phyloP scores from a whole-genome alignment of 1,284 basidiomycete genomes.

The Anthracocystis walkeri region DNA sequence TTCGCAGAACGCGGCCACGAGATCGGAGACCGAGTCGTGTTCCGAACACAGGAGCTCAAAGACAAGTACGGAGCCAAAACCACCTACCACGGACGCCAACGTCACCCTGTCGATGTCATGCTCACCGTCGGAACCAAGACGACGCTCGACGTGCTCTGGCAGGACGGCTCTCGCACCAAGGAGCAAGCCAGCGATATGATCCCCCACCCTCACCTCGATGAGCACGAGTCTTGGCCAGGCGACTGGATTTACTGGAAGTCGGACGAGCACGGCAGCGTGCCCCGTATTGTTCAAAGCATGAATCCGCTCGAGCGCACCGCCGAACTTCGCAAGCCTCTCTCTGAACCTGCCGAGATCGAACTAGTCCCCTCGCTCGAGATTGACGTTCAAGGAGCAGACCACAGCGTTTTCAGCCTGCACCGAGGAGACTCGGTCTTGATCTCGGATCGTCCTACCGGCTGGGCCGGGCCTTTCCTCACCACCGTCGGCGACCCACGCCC shows the following conservation, averaged over 20 bases:
- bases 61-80: slow-evolving; percentile 45
- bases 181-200: slow-evolving; percentile 78
- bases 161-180: slow-evolving; percentile 79
- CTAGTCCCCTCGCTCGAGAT: slow-evolving; percentile 86
- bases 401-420: slow-evolving; percentile 76
- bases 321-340: slow-evolving; percentile 54
- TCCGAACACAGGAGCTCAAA: slow-evolving; percentile 47
- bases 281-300: slow-evolving; percentile 79
- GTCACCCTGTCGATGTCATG: slow-evolving; percentile 46
- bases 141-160: slow-evolving; percentile 83
- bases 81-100: slow-evolving; percentile 38
- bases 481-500: slow-evolving; percentile 47
- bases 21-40: slow-evolving; percentile 69
- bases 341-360: slow-evolving; percentile 71
- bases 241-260: slow-evolving; percentile 88
- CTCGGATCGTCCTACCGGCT: slow-evolving; percentile 77
- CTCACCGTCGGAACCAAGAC: slow-evolving; percentile 79
- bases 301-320: slow-evolving; percentile 65
- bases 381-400: slow-evolving; percentile 78
- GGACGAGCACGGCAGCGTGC: slow-evolving; percentile 74
- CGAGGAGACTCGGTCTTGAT: slow-evolving; percentile 85
- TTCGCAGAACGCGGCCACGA: slow-evolving; percentile 52
- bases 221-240: slow-evolving; percentile 75
- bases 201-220: slow-evolving; percentile 76
- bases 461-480: slow-evolving; percentile 40